Conservation (phyloP, 306 rosid species). For the Vachellia pachyceras region DNA sequence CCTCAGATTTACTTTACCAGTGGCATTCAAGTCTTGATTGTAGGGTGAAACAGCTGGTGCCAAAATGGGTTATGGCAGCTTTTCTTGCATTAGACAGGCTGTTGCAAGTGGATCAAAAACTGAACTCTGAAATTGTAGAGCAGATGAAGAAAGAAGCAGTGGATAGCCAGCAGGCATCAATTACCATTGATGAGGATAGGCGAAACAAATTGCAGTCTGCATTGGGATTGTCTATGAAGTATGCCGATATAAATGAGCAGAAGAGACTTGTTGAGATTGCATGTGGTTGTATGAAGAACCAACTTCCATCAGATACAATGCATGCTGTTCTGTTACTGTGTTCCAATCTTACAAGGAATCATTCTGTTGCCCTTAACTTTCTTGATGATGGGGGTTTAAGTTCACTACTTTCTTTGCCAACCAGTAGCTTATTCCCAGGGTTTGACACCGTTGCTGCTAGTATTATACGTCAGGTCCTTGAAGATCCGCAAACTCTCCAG, state of each 20-base stretch:
- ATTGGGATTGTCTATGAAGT: constrained; percentile 68
- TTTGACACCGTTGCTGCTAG: constrained; percentile 95
- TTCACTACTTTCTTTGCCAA: constrained; percentile 90
- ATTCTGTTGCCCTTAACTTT: constrained; percentile 82
- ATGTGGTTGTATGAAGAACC: constrained; percentile 86
- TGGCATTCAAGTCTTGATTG: constrained; percentile 76
- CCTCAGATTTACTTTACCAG: constrained; percentile 78
- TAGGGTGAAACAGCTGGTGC: constrained; percentile 63
- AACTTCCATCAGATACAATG: constrained; percentile 91
- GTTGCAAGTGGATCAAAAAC: constrained; percentile 87
- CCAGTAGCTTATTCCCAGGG: constrained; percentile 93
- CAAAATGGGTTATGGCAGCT: constrained; percentile 96
- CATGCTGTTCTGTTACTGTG: constrained; percentile 93
- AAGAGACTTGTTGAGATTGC: constrained; percentile 91
- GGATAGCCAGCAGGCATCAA: constrained; percentile 60
- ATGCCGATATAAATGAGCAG: constrained; percentile 77
- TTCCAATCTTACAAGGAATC: constrained; percentile 91
- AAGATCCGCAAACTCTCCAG: constrained; percentile 99
- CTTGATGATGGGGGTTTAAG: constrained; percentile 91
- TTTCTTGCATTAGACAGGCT: constrained; percentile 92
- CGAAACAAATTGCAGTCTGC: constrained; percentile 83
- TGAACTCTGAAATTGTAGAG: constrained; percentile 83
- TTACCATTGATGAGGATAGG: constrained; percentile 86
- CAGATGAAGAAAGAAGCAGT: constrained; percentile 76
- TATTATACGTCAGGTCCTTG: constrained; percentile 93